Evolutionary conservation across 1,139 yeast genomes (phyloP), one percentile per base, ranked within the genome.

Genomic region (Pichia sp.): DNA sequence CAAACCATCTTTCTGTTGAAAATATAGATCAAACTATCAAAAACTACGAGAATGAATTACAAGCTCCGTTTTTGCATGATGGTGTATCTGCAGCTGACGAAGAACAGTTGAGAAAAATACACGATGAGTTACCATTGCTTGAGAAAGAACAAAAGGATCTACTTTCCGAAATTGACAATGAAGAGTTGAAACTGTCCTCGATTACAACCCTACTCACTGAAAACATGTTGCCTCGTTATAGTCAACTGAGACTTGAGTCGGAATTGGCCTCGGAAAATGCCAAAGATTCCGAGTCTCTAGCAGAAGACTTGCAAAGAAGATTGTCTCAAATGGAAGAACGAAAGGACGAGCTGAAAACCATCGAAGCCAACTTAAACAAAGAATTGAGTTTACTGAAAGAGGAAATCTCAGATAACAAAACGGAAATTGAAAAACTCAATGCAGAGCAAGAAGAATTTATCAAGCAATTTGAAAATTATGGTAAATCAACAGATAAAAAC

Each of bases 401-500:
- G 2, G 71, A 70, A 35, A 59, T 78, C n/a, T 58, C 53, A 5
- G 56, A 57, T 4, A 64, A 70, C 44, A 73, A 75, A 53, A 62
- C 62, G 1, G 56, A 67, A 4, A 61, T 81, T 44, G 68, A 68
- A 33, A 71, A 71, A 44, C 68, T 83, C 5, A 77, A 81, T 54
- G 73, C 75, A 5, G 75, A 73, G 43, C 94, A 85, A 55, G 63
- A 74, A 3, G 58, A 66, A 11, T 61, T 79, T 2, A 64, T 83
- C 39, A 74, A 72, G 47, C 74, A 74, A 47, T 64, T 85, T 43
- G 90, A 84, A 47, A 73, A 71, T 43, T 76, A 72, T 47, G 80
- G 83, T 46, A 84, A 81, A 52, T 65, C 63, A n/a, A 73, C 83
- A 1, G 95, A 86, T 56, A 80, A 75, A 51, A 71, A 72, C 11